Conservation (phyloP, 2,329 filamentous ascomycete genomes). For the Xylaria polymorpha region DNA sequence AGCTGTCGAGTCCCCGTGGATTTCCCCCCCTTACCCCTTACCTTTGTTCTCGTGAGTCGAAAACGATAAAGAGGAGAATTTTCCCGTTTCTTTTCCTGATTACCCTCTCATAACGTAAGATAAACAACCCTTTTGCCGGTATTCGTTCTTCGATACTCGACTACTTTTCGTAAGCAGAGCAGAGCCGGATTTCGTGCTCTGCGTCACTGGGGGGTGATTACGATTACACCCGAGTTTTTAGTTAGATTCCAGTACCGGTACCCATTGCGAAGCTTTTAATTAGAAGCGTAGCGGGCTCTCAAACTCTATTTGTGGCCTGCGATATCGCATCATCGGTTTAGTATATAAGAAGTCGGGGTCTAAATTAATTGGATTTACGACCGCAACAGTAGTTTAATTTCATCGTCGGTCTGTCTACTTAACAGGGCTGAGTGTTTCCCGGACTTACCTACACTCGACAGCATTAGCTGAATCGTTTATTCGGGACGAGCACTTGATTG, state of each 20-base stretch:
- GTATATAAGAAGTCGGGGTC: slow-evolving; percentile 20
- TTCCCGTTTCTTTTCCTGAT: slow-evolving; percentile 33
- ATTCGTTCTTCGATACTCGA: slow-evolving; percentile 5
- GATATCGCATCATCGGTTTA: slow-evolving; percentile 25
- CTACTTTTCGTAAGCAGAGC: slow-evolving; percentile 17
- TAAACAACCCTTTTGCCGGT: slow-evolving; percentile 23
- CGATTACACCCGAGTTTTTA: slow-evolving; percentile 3
- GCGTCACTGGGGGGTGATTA: background rate
- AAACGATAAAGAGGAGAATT: slow-evolving; percentile 29
- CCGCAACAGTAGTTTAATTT: background rate
- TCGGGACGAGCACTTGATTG: background rate
- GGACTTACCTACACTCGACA: background rate
- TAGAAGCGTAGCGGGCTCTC: background rate
- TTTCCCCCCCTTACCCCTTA: background rate
- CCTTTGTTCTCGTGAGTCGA: slow-evolving; percentile 41
- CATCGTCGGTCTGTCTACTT: background rate
- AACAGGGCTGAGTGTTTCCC: background rate
- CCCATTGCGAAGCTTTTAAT: background rate
- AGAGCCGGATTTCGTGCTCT: slow-evolving; percentile 16
- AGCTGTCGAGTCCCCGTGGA: slow-evolving; percentile 39
- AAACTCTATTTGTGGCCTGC: slow-evolving; percentile 17
- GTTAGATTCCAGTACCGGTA: slow-evolving; percentile 8
- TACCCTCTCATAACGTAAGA: slow-evolving; percentile 45
- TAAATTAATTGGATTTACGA: background rate
- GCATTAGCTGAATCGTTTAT: background rate